phyloP scores from a whole-genome alignment of 495 filamentous ascomycete genomes.

The Apiosordaria backusii region DNA sequence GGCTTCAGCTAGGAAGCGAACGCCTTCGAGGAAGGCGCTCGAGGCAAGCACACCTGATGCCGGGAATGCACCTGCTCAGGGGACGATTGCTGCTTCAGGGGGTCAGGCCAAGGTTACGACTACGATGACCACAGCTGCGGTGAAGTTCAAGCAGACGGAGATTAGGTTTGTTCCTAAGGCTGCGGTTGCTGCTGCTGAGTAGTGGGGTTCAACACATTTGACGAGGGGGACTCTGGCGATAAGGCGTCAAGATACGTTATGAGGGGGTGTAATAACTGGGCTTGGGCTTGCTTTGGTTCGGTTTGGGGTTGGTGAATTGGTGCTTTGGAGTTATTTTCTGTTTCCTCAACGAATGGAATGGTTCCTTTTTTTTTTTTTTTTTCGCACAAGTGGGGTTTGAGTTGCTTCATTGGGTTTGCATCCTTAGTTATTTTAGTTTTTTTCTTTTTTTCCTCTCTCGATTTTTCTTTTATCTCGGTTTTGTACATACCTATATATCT shows the following conservation, averaged over 20 bases:
- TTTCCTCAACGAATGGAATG: not conserved
- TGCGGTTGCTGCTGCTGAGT: not conserved
- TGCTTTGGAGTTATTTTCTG: not conserved
- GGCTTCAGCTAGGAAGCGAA: slow-evolving; percentile 17
- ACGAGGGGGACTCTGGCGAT: not conserved
- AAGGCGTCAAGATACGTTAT: not conserved
- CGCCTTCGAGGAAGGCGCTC: slow-evolving; percentile 26
- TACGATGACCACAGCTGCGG: not conserved
- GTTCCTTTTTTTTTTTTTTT: not conserved
- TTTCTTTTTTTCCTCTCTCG: not conserved
- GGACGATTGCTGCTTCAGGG: not conserved
- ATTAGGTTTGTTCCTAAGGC: not conserved
- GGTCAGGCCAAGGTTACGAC: not conserved
- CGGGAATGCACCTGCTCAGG: not conserved
- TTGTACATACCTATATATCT: slow-evolving; percentile 4
- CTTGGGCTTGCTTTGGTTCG: slow-evolving; percentile 1
- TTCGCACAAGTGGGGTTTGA: not conserved
- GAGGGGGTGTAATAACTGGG: not conserved
- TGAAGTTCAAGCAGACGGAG: not conserved
- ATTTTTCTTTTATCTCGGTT: not conserved
- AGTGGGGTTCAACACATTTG: not conserved
- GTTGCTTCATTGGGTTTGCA: not conserved
- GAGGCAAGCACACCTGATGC: slow-evolving; percentile 6
- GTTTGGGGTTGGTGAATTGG: not conserved
- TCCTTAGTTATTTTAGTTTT: not conserved